Evolutionary conservation across 805 yeast species (phyloP).

Genomic region (Candida bentonensis): DNA sequence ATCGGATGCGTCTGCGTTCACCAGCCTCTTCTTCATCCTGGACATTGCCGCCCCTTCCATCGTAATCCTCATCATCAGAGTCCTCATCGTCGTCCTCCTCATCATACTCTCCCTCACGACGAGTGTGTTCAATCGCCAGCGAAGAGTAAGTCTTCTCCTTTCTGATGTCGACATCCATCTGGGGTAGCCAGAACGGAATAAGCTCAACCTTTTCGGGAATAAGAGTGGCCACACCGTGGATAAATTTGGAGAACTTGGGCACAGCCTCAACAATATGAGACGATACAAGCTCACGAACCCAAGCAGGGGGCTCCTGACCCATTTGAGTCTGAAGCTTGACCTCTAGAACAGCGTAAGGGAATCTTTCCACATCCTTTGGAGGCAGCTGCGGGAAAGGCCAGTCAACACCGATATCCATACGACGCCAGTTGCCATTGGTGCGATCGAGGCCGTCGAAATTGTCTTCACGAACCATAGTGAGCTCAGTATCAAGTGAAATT

Average conservation of each 20-base stretch:
- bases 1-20: slow-evolving; percentile 1
- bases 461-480: slow-evolving; percentile 96
- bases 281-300: slow-evolving; percentile 88
- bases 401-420: slow-evolving; percentile 96
- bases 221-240: slow-evolving; percentile 91
- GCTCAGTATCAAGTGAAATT: slow-evolving; percentile 92
- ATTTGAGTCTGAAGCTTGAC: slow-evolving; percentile 94
- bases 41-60: slow-evolving; percentile 10
- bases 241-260: slow-evolving; percentile 93
- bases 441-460: slow-evolving; percentile 87
- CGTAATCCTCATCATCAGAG: slow-evolving; percentile 20
- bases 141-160: slow-evolving; percentile 50
- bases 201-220: slow-evolving; percentile 69
- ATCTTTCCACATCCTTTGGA: slow-evolving; percentile 74
- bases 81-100: slow-evolving; percentile 9
- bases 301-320: slow-evolving; percentile 97
- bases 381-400: slow-evolving; percentile 84
- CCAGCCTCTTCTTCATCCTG: slow-evolving; percentile 17
- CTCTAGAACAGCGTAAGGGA: slow-evolving; percentile 95
- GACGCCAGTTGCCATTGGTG: slow-evolving; percentile 90
- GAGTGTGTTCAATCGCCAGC: slow-evolving; percentile 6
- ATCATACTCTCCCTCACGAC: not conserved
- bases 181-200: slow-evolving; percentile 96
- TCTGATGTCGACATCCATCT: slow-evolving; percentile 89
- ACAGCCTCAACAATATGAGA: slow-evolving; percentile 96